Conservation (phyloP, 768 basidiomycete species). For the Collybiopsis luxurians region DNA sequence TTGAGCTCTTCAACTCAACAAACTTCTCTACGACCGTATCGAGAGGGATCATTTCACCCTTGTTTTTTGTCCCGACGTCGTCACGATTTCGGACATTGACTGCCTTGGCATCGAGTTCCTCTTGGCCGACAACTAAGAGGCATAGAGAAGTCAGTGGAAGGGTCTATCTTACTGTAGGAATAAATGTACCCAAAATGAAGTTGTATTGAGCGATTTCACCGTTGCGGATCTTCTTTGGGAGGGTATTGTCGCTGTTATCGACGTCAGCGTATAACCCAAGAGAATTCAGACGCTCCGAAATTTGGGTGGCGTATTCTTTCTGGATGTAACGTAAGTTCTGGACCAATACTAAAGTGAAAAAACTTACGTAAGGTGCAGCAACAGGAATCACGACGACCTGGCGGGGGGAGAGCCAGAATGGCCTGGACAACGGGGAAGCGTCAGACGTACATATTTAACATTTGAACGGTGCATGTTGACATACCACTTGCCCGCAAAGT, state of each 20-base stretch:
- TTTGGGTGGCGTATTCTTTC: conserved; percentile 89
- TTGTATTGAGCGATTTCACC: conserved; percentile 98
- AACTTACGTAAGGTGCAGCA: conserved; percentile 72
- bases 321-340: conserved; percentile 29
- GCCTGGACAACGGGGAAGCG: no score
- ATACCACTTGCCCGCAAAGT: conserved; percentile 96
- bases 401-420: conserved; percentile 98
- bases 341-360: conserved; percentile 27
- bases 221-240: conserved; percentile 96
- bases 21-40: conserved; percentile 72
- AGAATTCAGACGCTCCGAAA: conserved; percentile 62
- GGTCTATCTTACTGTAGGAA: conserved; percentile 1
- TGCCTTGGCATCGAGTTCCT: conserved; percentile 80
- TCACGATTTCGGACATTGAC: conserved; percentile 97
- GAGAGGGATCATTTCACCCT: conserved; percentile 71
- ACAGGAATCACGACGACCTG: conserved; percentile 95
- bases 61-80: conserved; percentile 82
- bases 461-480: conserved; percentile 19
- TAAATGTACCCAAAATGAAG: conserved; percentile 83
- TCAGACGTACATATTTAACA: no score
- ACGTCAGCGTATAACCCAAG: conserved; percentile 87
- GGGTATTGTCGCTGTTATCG: conserved; percentile 88
- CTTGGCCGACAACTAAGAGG: conserved; percentile 86
- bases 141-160: conserved; percentile 5
- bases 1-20: conserved; percentile 60